Conservation (phyloP, 1,139 yeast genomes). For the Hyphopichia burtonii region DNA sequence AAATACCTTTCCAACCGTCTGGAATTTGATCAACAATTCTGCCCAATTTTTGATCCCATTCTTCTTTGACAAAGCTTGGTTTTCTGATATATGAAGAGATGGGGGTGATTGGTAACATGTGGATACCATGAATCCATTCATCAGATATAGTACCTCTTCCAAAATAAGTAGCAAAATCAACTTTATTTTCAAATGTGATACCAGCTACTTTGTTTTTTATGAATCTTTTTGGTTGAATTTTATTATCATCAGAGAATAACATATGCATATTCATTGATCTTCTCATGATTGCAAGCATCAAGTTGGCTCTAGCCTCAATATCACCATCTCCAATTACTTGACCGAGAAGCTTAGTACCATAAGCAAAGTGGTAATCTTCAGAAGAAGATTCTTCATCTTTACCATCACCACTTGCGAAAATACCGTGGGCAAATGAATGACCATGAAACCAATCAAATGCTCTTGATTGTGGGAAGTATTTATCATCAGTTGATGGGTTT, state of each 20-base stretch:
- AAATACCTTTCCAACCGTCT: constrained; percentile 47
- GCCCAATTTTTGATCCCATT: constrained; percentile 40
- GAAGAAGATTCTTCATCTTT: constrained; percentile 48
- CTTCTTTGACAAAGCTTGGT: constrained; percentile 38
- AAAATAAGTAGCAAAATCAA: constrained; percentile 45
- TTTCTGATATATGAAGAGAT: constrained; percentile 39
- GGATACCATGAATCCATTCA: constrained; percentile 51
- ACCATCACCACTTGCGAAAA: constrained; percentile 46
- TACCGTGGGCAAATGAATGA: constrained; percentile 48
- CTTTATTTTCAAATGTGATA: constrained; percentile 44
- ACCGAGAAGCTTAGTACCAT: constrained; percentile 43
- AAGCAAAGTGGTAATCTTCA: constrained; percentile 46
- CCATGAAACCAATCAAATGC: constrained; percentile 49
- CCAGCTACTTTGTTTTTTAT: constrained; percentile 46
- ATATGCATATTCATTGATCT: constrained; percentile 45
- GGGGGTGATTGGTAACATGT: constrained; percentile 49
- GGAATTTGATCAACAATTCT: constrained; percentile 34
- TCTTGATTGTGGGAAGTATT: constrained; percentile 39
- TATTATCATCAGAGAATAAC: constrained; percentile 40
- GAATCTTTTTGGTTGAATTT: constrained; percentile 35
- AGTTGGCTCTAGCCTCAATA: constrained; percentile 40
- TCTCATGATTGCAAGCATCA: constrained; percentile 43
- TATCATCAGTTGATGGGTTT: constrained; percentile 35
- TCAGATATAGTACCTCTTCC: constrained; percentile 44
- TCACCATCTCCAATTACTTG: constrained; percentile 28